Base-by-base conservation (phyloP, 2,329 filamentous ascomycete genomes). In the Alternaria viburni region DNA sequence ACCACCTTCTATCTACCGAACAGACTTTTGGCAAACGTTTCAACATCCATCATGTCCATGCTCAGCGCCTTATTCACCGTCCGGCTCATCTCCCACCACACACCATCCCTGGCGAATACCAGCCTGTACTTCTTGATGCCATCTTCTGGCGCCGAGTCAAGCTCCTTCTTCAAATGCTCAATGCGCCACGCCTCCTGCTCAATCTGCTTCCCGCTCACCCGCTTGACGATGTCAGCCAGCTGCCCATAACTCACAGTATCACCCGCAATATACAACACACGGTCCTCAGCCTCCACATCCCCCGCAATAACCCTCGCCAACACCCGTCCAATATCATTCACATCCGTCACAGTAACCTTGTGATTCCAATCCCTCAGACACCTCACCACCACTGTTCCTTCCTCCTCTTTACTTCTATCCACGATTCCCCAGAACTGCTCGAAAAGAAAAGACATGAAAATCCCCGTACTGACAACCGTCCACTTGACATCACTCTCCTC, bases 401-500 rank as follows among this genome's bases (percentile, higher is more conserved):
- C 49, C 13, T 11, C 30, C 11, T 54, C 60, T 11, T 25, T 26
- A 2, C 54, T 58, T 13, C 69, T 60, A 69, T 89, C 85, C 0
- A 92, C 87, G 5, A 91, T 83, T 0, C 89, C 90, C 78, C 91
- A 92, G 2, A 76, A 84, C 2, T 80, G 73, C 61, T 88, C 83
- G 70, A 93, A 92, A 17, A 93, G 71, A 70, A 92, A 93, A 67
- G 86, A 89, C 80, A 87, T 90, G 70, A 92, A 93, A 65, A 93
- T 81, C 0, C 90, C 90, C 12, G 88, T 90, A n/a, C 86, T 89
- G 1, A 92, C 82, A 61, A 92, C 85, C 5, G 85, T 82, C 90
- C 90, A 93, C 26, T 81, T 79, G 6, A 85, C 86, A 32, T 71
- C 63, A 11, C 68, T 69, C 26, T 69, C 59, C 15, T 50, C 64